Percentiles rank a stretch among this genome's conserved stretches.
These are phyloP conservation scores for Gracilaria domingensis DNA, from an alignment of 23 red algal genomes.

Conservation along the genomic window DNA sequence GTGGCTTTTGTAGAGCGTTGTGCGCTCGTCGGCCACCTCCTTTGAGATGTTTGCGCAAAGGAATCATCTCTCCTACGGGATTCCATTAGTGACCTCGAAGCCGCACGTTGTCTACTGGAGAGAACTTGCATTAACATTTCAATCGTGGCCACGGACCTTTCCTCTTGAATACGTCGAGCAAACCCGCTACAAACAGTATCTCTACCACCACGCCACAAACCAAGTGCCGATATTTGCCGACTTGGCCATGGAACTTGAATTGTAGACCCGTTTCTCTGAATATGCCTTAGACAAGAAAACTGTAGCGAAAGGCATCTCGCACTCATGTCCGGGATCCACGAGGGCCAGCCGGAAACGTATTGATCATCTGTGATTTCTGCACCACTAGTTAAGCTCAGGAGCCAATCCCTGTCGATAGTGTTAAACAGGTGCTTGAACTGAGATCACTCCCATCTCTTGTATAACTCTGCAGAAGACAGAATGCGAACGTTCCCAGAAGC, in stretches of 20 bases:
- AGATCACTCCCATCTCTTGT: conserved; percentile 39
- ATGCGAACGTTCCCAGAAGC: conserved; percentile 37
- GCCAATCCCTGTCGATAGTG: conserved; percentile 12
- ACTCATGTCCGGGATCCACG: conserved; percentile 64
- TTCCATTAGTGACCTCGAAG: conserved; percentile 61
- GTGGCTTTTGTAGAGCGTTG: conserved; percentile 86
- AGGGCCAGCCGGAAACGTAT: conserved; percentile 13
- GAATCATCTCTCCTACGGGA: neutral
- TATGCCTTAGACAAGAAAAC: conserved; percentile 43
- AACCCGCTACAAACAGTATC: conserved; percentile 51
- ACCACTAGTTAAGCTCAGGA: conserved; percentile 2
- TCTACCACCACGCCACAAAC: conserved; percentile 57
- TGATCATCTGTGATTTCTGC: conserved; percentile 6
- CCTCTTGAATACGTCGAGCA: conserved; percentile 38
- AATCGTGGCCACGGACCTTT: conserved; percentile 23
- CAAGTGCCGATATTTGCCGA: conserved; percentile 19
- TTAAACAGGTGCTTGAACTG: conserved; percentile 37
- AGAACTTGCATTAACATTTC: conserved; percentile 56
- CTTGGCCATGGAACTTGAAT: conserved; percentile 75
- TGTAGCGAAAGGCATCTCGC: conserved; percentile 59
- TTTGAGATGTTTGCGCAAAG: neutral
- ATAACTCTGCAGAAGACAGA: conserved; percentile 29
- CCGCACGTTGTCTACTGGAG: conserved; percentile 63
- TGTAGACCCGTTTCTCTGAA: conserved; percentile 29
- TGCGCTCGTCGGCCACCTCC: conserved; percentile 39